Percentiles rank a stretch among this genome's conserved stretches.
phyloP scores from a whole-genome alignment of 345 rosid genomes.

The Citrus unshiu region DNA sequence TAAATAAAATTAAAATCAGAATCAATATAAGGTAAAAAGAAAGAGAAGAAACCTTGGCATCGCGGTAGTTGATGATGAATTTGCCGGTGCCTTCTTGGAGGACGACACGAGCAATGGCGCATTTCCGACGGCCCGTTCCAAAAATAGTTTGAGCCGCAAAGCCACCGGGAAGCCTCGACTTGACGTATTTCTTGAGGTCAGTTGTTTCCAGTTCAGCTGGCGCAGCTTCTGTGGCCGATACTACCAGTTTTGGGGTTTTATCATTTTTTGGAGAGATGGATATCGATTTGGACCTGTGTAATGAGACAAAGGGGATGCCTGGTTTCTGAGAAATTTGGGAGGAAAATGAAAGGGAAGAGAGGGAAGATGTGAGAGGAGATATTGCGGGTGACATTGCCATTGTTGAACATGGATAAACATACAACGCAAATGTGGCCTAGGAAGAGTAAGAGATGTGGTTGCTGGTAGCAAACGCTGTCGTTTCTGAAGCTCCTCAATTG shows the following conservation, averaged over 20 bases:
- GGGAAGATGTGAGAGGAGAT: constrained; percentile 57
- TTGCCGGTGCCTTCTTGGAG: constrained; percentile 93
- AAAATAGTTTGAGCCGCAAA: constrained; percentile 81
- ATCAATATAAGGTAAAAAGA: background rate
- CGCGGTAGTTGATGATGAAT: constrained; percentile 81
- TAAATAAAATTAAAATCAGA: background rate
- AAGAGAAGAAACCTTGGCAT: constrained; percentile 51
- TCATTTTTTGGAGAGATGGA: constrained; percentile 28
- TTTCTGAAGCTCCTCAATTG: background rate
- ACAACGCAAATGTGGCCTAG: no score
- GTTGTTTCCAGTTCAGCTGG: constrained; percentile 36
- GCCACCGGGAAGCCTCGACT: constrained; percentile 88
- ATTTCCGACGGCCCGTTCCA: constrained; percentile 91
- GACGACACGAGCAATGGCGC: constrained; percentile 88
- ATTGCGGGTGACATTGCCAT: constrained; percentile 50
- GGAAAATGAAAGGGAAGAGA: constrained; percentile 78
- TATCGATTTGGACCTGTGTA: constrained; percentile 27
- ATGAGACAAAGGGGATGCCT: constrained; percentile 20
- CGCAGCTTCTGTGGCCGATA: constrained; percentile 53
- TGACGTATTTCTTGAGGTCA: constrained; percentile 69
- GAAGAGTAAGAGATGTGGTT: background rate
- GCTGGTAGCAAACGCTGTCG: constrained; percentile 5
- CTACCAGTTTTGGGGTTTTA: constrained; percentile 34
- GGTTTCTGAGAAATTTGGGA: constrained; percentile 61
- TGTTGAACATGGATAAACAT: no score